Base-by-base conservation (phyloP, 2,329 filamentous ascomycete species). In the Pseudocercospora vitis region DNA sequence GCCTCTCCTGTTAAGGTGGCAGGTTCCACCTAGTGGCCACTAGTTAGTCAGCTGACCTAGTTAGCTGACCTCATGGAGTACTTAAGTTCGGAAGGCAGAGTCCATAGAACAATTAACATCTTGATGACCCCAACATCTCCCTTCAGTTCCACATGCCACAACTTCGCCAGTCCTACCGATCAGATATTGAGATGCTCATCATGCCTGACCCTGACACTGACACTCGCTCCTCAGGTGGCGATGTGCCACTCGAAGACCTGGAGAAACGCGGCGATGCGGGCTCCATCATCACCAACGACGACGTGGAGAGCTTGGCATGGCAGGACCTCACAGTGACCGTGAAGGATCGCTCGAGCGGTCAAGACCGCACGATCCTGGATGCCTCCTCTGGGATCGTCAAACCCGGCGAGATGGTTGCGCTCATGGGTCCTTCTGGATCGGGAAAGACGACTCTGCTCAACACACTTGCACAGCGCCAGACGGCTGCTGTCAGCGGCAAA, bases 401-500 rank as follows among this genome's bases (percentile, higher is more conserved):
- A 7, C 83, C 84, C 29, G 87, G 86, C 21, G 82, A 89, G 64
- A 74, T 90, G 35, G 78, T 89, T 53, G 89, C 89, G 35, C 70
- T 94, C 31, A 91, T 94, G 87, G 89, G 89, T 4, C 88, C 88
- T 6, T 73, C 71, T 64, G 75, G 74, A 32, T 74, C 81, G 50
- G 89, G 89, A 45, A 95, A 95, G 71, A 94, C 89, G 0, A 94
- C 89, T 0, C 77, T 95, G 0, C 78, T 95, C 26, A 91, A 92
- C 65, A 81, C 86, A 3, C 81, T 94, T 7, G 88, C 89, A 9
- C 80, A 81, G 47, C 76, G 84, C 55, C 72, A 73, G 59, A 73
- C 73, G 8, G 73, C 74, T 8, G 75, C 75, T 0, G 78, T 79
- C 2, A 73, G 80, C 0, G 76, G 76, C 5, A 65, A 73, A 1